Percentiles rank a stretch among this genome's conserved stretches.
Evolutionary conservation across 495 filamentous ascomycete species (phyloP).

Genomic region (Aspergillus mulundensis): DNA sequence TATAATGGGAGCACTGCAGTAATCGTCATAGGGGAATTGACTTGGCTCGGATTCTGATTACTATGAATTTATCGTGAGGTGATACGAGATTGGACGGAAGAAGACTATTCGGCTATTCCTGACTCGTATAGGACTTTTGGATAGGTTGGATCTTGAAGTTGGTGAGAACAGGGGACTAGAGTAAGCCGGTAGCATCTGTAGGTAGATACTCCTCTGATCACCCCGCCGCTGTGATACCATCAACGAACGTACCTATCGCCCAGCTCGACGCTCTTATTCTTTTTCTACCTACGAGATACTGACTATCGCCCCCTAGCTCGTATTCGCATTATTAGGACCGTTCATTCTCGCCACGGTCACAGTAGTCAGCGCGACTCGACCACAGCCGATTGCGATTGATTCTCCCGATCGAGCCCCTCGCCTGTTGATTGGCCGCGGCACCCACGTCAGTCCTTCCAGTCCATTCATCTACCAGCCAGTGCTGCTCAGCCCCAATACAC

Average conservation of each 20-base stretch:
- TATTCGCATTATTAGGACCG: not conserved
- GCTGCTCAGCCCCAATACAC: constrained; percentile 29
- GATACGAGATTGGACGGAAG: not conserved
- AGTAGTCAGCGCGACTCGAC: not conserved
- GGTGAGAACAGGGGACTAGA: not conserved
- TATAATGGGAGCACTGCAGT: constrained; percentile 8
- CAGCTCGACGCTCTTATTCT: not conserved
- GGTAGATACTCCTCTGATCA: not conserved
- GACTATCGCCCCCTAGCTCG: not conserved
- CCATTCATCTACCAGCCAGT: not conserved
- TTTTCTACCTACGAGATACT: not conserved
- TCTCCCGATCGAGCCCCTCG: constrained; percentile 18
- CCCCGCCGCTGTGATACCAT: not conserved
- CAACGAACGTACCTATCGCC: not conserved
- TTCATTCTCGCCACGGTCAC: constrained; percentile 1
- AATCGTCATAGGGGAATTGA: constrained; percentile 6
- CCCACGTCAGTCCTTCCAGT: constrained; percentile 21
- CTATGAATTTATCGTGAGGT: not conserved
- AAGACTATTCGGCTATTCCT: not conserved
- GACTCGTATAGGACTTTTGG: not conserved
- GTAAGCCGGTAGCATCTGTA: not conserved
- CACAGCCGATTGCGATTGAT: not conserved
- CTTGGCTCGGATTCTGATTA: constrained; percentile 5
- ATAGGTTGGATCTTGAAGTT: not conserved
- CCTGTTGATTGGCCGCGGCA: constrained; percentile 20